These are phyloP conservation scores for Haplosporangium gracile DNA, from an alignment of 192 early-diverging fungal genomes.

Conservation along the genomic window DNA sequence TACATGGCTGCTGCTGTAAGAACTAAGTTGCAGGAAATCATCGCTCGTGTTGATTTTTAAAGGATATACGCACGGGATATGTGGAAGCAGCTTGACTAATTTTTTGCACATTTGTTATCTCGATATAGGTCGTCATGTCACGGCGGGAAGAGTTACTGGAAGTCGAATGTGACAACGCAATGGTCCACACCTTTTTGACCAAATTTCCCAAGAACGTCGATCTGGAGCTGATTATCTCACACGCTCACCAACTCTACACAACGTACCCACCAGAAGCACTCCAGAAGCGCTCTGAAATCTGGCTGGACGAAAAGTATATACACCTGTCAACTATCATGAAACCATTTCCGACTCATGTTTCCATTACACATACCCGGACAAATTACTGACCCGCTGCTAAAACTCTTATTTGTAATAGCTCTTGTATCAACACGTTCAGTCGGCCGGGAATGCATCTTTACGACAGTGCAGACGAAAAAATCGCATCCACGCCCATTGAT, in stretches of 20 bases:
- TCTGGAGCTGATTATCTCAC: conserved; percentile 50
- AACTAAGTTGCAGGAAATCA: too few species aligned
- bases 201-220: conserved; percentile 65
- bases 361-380: too few species aligned
- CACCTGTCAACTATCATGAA: not conserved
- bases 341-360: too few species aligned
- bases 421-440: conserved; percentile 47
- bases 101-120: not conserved
- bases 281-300: conserved; percentile 49
- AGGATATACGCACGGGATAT: not conserved
- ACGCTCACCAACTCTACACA: conserved; percentile 53
- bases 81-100: not conserved
- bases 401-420: conserved; percentile 1
- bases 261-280: conserved; percentile 51
- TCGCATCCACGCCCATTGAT: conserved; percentile 18
- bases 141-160: conserved; percentile 57
- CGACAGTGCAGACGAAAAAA: conserved; percentile 26
- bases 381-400: not conserved
- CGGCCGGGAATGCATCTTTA: conserved; percentile 23
- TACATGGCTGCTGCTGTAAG: conserved; percentile 62
- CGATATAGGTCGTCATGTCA: conserved; percentile 60
- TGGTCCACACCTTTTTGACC: conserved; percentile 63
- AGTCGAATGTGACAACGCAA: conserved; percentile 59
- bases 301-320: conserved; percentile 59
- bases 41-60: not conserved